Conservation (phyloP, 441 rosid species). For the Arabidopsis hybrid region DNA sequence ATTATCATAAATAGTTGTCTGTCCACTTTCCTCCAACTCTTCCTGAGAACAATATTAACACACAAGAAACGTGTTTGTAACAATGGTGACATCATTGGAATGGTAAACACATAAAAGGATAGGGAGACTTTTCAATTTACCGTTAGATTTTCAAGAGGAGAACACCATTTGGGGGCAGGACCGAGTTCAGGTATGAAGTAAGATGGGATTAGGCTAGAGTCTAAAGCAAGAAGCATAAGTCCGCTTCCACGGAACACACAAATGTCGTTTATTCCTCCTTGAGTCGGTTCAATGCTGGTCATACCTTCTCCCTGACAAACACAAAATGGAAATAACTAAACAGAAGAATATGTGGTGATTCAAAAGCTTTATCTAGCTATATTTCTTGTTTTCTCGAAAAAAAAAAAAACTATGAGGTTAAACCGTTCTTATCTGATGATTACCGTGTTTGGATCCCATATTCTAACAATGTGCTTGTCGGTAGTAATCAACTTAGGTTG, state of each 20-base stretch:
- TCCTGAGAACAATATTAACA: slow-evolving; percentile 58
- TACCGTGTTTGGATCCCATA: slow-evolving; percentile 98
- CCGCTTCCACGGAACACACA: slow-evolving; percentile 89
- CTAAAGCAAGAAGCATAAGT: slow-evolving; percentile 81
- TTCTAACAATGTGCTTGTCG: slow-evolving; percentile 82
- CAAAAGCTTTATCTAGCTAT: slow-evolving; percentile 15
- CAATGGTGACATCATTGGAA: slow-evolving; percentile 10
- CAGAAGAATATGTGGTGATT: slow-evolving; percentile 12
- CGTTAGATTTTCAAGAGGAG: slow-evolving; percentile 79
- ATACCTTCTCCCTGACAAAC: slow-evolving; percentile 69
- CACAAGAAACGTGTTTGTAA: slow-evolving; percentile 25
- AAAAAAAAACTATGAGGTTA: neutral
- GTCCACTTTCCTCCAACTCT: slow-evolving; percentile 89
- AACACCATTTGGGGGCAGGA: slow-evolving; percentile 96
- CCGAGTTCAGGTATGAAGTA: slow-evolving; percentile 91
- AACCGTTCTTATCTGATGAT: slow-evolving; percentile 25
- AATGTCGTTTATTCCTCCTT: slow-evolving; percentile 83
- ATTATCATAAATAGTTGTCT: slow-evolving; percentile 82
- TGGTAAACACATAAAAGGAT: neutral
- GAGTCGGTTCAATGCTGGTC: slow-evolving; percentile 93
- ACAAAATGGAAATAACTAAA: slow-evolving; percentile 4
- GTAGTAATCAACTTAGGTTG: slow-evolving; percentile 77
- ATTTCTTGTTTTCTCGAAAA: neutral
- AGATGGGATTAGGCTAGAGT: slow-evolving; percentile 84
- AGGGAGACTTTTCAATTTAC: slow-evolving; percentile 27